These are phyloP conservation scores for Dioscorea zingiberensis DNA, from an alignment of 106 monocot species.

Conservation along the genomic window DNA sequence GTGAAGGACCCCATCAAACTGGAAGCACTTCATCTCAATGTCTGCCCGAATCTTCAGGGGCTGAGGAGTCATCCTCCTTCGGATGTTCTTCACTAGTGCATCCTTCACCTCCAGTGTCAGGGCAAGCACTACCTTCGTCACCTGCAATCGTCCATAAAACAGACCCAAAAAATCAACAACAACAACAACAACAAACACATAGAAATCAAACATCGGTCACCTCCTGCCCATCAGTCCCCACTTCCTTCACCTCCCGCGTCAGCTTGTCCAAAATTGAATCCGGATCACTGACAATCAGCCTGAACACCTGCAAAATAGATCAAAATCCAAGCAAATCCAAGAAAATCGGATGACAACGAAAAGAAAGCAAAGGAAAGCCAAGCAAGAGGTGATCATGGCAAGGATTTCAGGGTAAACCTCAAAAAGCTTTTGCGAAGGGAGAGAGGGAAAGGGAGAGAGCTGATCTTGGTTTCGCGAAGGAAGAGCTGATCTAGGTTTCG, in stretches of 20 bases:
- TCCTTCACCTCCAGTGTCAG: slow-evolving; percentile 75
- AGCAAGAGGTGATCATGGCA: too few relatives aligned
- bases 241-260: slow-evolving; percentile 70
- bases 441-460: too few relatives aligned
- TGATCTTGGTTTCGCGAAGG: too few relatives aligned
- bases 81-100: slow-evolving; percentile 65
- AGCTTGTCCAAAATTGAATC: slow-evolving; percentile 52
- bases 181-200: neutral
- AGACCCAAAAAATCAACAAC: neutral
- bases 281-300: too few relatives aligned
- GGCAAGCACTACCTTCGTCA: slow-evolving; percentile 58
- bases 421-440: too few relatives aligned
- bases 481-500: too few relatives aligned
- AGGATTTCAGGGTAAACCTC: slow-evolving; percentile 29
- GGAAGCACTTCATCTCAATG: too few relatives aligned
- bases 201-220: slow-evolving; percentile 17
- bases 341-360: too few relatives aligned
- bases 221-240: slow-evolving; percentile 74
- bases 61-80: slow-evolving; percentile 90
- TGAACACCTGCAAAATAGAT: too few relatives aligned
- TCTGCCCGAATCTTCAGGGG: slow-evolving; percentile 86
- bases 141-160: slow-evolving; percentile 18
- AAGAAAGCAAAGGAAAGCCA: too few relatives aligned
- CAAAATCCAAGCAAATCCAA: too few relatives aligned
- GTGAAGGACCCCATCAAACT: too few relatives aligned